These are phyloP conservation scores for Nowakowskiella sp. DNA, from an alignment of 192 early-diverging fungal genomes.

Conservation along the genomic window DNA sequence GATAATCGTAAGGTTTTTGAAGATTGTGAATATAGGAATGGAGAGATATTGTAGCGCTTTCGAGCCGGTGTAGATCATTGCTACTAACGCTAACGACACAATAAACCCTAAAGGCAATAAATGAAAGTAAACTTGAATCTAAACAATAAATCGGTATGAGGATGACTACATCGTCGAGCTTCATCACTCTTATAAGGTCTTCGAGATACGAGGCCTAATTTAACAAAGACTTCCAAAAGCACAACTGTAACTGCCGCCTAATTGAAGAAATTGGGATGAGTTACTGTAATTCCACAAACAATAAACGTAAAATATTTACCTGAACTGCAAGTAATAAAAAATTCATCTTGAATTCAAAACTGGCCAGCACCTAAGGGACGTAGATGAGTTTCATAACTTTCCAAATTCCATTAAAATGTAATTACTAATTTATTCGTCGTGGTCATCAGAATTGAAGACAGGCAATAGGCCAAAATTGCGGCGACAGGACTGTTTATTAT, in stretches of 20 bases:
- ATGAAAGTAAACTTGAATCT: not conserved
- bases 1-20: constrained; percentile 98
- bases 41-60: constrained; percentile 87
- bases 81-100: constrained; percentile 73
- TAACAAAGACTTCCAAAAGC: constrained; percentile 39
- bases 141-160: constrained; percentile 1
- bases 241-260: constrained; percentile 22
- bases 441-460: constrained; percentile 63
- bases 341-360: constrained; percentile 41
- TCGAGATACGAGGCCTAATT: constrained; percentile 17
- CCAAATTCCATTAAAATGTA: not conserved
- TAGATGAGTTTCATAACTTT: constrained; percentile 49
- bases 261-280: not conserved
- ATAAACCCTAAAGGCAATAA: constrained; percentile 52
- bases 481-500: constrained; percentile 29
- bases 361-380: constrained; percentile 44
- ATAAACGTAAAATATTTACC: constrained; percentile 14
- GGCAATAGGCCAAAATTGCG: constrained; percentile 82
- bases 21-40: constrained; percentile 93
- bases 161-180: constrained; percentile 12
- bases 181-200: constrained; percentile 16
- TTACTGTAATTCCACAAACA: not conserved
- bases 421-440: not conserved
- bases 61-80: constrained; percentile 96
- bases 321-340: constrained; percentile 48